Conservation (phyloP, 495 filamentous ascomycete genomes). For the Penicillium goetzii region DNA sequence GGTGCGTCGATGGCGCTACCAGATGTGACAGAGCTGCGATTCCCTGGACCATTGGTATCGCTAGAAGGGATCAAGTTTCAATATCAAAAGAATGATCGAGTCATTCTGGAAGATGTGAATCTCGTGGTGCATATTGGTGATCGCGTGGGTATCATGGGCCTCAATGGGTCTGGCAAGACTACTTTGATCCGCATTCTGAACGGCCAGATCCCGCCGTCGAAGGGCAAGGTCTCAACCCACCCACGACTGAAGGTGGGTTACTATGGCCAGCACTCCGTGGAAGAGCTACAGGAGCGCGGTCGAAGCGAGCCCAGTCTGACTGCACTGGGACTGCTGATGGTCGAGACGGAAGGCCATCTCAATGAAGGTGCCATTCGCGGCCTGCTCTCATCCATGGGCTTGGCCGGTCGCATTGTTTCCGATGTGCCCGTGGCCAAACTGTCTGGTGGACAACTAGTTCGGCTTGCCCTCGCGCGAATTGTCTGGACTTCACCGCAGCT, state of each 20-base stretch:
- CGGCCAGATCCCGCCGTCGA: slow-evolving; percentile 42
- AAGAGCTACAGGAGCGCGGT: slow-evolving; percentile 59
- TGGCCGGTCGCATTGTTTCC: slow-evolving; percentile 66
- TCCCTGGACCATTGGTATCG: slow-evolving; percentile 71
- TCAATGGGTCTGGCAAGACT: slow-evolving; percentile 77
- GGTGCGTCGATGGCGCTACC: slow-evolving; percentile 60
- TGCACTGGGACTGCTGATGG: slow-evolving; percentile 61
- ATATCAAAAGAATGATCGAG: slow-evolving; percentile 49
- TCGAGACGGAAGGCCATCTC: slow-evolving; percentile 49
- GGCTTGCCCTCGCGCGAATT: slow-evolving; percentile 70
- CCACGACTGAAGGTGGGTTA: slow-evolving; percentile 68
- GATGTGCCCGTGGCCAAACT: slow-evolving; percentile 70
- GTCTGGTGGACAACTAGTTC: slow-evolving; percentile 79
- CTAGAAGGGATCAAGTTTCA: slow-evolving; percentile 66
- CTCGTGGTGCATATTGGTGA: slow-evolving; percentile 70
- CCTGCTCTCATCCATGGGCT: slow-evolving; percentile 64
- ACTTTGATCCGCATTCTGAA: slow-evolving; percentile 66
- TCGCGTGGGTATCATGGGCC: slow-evolving; percentile 71
- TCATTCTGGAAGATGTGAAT: slow-evolving; percentile 59
- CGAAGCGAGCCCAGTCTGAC: slow-evolving; percentile 55
- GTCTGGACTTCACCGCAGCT: slow-evolving; percentile 70
- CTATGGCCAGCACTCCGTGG: slow-evolving; percentile 78
- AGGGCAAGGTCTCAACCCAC: slow-evolving; percentile 63
- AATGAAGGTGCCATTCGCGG: slow-evolving; percentile 65
- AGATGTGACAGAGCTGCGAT: slow-evolving; percentile 66